Evolutionary conservation across 768 basidiomycete species (phyloP).

Genomic region (Dacryopinax spathularia): DNA sequence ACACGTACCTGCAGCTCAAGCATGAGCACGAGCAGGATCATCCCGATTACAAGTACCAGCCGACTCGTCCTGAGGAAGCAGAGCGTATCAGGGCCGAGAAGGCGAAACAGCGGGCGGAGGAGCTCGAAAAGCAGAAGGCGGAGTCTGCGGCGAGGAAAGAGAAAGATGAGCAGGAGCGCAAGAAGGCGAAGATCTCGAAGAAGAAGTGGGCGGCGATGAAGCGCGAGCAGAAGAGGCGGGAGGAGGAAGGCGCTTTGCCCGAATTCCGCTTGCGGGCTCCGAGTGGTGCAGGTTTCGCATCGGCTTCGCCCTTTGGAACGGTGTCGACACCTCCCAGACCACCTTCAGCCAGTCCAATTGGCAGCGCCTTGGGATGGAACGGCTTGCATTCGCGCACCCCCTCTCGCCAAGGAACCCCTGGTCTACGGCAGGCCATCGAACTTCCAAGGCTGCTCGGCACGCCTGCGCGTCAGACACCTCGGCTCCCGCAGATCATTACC

Average conservation of each 20-base stretch:
- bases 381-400: too few species aligned
- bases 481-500: background rate
- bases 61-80: background rate
- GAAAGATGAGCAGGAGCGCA: background rate
- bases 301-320: background rate
- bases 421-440: background rate
- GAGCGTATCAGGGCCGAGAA: background rate
- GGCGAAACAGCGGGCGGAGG: background rate
- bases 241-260: background rate
- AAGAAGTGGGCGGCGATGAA: conserved; percentile 1
- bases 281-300: background rate
- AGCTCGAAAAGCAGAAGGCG: background rate
- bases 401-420: background rate
- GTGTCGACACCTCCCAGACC: background rate
- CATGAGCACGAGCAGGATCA: background rate
- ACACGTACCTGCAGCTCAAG: background rate
- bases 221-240: background rate
- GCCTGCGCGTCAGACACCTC: background rate
- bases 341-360: too few species aligned
- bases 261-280: background rate
- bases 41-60: conserved; percentile 2
- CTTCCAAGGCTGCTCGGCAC: background rate
- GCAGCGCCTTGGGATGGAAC: too few species aligned
- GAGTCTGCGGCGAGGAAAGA: background rate
- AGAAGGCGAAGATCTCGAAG: background rate